Evolutionary conservation across 441 rosid genomes (phyloP).

Genomic region (Pelargonium myrrhifolium): DNA sequence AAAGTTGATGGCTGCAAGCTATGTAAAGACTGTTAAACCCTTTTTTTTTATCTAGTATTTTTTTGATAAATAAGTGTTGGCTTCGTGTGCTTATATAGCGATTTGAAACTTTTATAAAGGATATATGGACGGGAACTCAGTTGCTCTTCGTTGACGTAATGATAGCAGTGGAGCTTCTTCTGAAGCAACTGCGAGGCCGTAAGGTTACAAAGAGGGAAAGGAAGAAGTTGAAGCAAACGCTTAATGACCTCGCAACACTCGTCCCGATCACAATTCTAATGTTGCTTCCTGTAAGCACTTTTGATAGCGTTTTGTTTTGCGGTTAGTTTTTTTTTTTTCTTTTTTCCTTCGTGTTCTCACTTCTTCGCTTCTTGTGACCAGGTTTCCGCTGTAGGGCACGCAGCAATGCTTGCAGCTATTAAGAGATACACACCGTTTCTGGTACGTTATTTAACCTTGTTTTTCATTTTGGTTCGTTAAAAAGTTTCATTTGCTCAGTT

Average conservation of each 20-base stretch:
- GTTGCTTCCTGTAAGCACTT: constrained; percentile 57
- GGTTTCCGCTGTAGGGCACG: constrained; percentile 66
- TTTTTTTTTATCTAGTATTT: neutral
- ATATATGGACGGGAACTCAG: constrained; percentile 52
- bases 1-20: constrained; percentile 32
- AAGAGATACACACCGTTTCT: constrained; percentile 45
- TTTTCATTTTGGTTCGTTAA: neutral
- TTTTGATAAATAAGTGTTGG: constrained; percentile 6
- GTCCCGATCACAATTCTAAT: constrained; percentile 53
- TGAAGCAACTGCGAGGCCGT: constrained; percentile 37
- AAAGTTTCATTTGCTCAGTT: neutral
- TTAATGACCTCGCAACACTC: constrained; percentile 45
- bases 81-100: constrained; percentile 8
- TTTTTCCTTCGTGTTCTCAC: neutral
- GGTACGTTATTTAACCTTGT: constrained; percentile 26
- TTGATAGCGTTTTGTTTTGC: neutral
- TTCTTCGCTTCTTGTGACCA: constrained; percentile 14
- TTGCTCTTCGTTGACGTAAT: constrained; percentile 44
- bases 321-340: too few relatives aligned
- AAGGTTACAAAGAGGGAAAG: constrained; percentile 36
- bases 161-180: constrained; percentile 37
- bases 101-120: constrained; percentile 27
- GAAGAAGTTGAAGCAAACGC: constrained; percentile 40
- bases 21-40: constrained; percentile 29
- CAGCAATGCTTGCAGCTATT: constrained; percentile 53